Conservation (phyloP, 441 rosid genomes). For the Manihot esculenta region DNA sequence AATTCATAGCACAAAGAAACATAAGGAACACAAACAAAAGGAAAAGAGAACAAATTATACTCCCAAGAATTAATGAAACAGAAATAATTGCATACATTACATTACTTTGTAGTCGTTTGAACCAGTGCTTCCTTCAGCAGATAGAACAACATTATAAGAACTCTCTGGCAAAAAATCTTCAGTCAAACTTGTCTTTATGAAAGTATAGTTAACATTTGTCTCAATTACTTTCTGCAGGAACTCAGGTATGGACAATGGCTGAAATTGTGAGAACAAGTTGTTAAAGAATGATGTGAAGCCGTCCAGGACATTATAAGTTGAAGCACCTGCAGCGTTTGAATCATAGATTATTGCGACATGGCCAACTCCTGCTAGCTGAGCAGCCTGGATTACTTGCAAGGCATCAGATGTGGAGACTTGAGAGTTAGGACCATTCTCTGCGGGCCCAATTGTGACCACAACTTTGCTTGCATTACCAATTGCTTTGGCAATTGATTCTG, state of each 20-base stretch:
- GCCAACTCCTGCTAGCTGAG: constrained; percentile 81
- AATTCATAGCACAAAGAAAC: constrained; percentile 3
- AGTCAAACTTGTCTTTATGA: constrained; percentile 69
- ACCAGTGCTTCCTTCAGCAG: constrained; percentile 58
- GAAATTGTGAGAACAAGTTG: constrained; percentile 67
- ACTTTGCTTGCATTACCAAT: constrained; percentile 95
- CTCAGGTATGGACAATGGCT: constrained; percentile 58
- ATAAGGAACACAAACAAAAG: neutral
- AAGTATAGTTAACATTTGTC: constrained; percentile 72
- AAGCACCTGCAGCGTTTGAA: constrained; percentile 34
- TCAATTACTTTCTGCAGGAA: constrained; percentile 62
- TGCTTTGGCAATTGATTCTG: constrained; percentile 89
- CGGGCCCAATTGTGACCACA: constrained; percentile 70
- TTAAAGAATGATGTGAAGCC: constrained; percentile 80
- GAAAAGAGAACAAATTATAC: neutral
- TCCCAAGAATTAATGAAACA: constrained; percentile 21
- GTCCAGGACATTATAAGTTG: constrained; percentile 74
- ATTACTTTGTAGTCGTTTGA: constrained; percentile 90
- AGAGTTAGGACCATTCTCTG: constrained; percentile 67
- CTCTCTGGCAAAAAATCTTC: constrained; percentile 80
- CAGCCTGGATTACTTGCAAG: constrained; percentile 69
- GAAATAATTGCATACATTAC: constrained; percentile 85
- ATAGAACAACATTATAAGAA: constrained; percentile 70
- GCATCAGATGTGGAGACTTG: constrained; percentile 73
- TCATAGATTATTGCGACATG: constrained; percentile 81